Conservation (phyloP, 2,329 filamentous ascomycete genomes). For the Paraconiothyrium sp. region DNA sequence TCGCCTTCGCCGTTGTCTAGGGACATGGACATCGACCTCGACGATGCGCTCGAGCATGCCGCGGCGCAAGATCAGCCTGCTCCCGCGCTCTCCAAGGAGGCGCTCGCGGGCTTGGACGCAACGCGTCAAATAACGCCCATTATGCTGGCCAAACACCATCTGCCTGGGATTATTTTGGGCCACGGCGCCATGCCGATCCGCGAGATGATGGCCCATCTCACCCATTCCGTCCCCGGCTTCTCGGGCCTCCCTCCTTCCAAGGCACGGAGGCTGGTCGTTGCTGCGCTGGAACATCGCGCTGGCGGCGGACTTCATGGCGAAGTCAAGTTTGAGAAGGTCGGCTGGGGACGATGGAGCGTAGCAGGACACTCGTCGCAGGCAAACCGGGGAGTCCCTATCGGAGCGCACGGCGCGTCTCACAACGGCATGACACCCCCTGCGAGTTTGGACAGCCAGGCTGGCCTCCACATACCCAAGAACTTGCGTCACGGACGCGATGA, state of each 20-base stretch:
- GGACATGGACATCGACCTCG: conserved; percentile 88
- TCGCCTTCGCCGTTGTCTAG: conserved; percentile 61
- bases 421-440: conserved; percentile 59
- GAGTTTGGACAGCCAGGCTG: conserved; percentile 55
- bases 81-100: conserved; percentile 58
- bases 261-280: conserved; percentile 90
- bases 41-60: conserved; percentile 69
- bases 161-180: conserved; percentile 88
- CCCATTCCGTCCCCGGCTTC: conserved; percentile 91
- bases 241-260: conserved; percentile 88
- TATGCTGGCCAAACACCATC: conserved; percentile 87
- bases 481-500: conserved; percentile 45
- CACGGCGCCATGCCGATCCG: conserved; percentile 94
- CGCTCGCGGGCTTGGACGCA: conserved; percentile 70
- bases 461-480: conserved; percentile 58
- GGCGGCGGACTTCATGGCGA: conserved; percentile 70
- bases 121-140: conserved; percentile 83
- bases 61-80: conserved; percentile 55
- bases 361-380: conserved; percentile 63
- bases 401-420: conserved; percentile 49
- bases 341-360: conserved; percentile 94
- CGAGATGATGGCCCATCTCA: conserved; percentile 94
- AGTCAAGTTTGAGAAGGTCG: conserved; percentile 91
- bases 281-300: conserved; percentile 83
- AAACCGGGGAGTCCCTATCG: conserved; percentile 49